phyloP scores from a whole-genome alignment of 345 rosid species.

The Atalantia buxifolia region DNA sequence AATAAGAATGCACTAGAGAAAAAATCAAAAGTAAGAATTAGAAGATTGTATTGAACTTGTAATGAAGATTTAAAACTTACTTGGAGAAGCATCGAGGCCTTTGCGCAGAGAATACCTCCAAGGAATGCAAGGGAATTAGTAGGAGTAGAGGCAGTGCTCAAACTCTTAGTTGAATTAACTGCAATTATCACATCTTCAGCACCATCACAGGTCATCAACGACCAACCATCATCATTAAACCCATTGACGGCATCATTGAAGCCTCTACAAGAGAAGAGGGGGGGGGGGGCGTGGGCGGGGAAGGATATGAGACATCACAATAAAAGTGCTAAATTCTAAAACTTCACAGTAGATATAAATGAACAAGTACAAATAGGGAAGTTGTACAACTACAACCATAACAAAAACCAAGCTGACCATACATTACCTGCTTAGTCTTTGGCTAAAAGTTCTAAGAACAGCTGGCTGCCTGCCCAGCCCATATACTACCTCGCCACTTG shows the following conservation, averaged over 20 bases:
- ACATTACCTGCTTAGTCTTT: conserved; percentile 85
- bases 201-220: conserved; percentile 76
- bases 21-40: not conserved
- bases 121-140: conserved; percentile 60
- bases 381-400: not conserved
- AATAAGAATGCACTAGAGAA: not conserved
- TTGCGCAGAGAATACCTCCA: conserved; percentile 98
- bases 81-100: conserved; percentile 98
- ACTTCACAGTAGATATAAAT: not conserved
- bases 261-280: conserved; percentile 48
- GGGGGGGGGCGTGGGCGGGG: no score
- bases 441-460: conserved; percentile 92
- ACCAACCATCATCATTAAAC: conserved; percentile 95
- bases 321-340: not conserved
- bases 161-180: conserved; percentile 69
- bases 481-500: conserved; percentile 94
- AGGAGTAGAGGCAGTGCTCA: conserved; percentile 39
- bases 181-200: conserved; percentile 90
- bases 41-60: not conserved
- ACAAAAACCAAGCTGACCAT: not conserved
- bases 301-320: no score
- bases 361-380: not conserved
- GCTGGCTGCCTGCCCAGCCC: conserved; percentile 96
- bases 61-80: conserved; percentile 32
- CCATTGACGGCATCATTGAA: conserved; percentile 95